Conservation (phyloP, 2,329 filamentous ascomycete genomes). For the Trichoderma citrinoviride region DNA sequence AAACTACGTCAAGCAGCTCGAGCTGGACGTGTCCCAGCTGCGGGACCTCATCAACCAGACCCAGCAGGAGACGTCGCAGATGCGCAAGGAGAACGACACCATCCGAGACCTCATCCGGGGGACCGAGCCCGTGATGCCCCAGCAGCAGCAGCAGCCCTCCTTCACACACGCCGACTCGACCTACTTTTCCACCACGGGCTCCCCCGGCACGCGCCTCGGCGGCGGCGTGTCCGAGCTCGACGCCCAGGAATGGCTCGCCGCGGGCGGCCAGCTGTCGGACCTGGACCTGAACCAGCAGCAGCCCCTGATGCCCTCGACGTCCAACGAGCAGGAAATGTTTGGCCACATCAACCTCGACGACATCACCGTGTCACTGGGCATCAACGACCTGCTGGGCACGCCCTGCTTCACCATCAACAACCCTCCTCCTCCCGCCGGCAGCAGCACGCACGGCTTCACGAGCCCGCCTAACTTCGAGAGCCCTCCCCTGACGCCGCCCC, state of each 20-base stretch:
- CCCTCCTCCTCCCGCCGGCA: slow-evolving; percentile 26
- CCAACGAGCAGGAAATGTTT: slow-evolving; percentile 31
- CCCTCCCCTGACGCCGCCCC: slow-evolving; percentile 14
- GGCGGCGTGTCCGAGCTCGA: slow-evolving; percentile 1
- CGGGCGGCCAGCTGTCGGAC: slow-evolving; percentile 2
- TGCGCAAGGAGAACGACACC: slow-evolving; percentile 44
- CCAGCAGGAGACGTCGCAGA: slow-evolving; percentile 39
- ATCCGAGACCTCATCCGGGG: slow-evolving; percentile 39
- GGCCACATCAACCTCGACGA: slow-evolving; percentile 38
- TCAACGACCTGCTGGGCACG: slow-evolving; percentile 42
- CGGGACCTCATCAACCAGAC: slow-evolving; percentile 46
- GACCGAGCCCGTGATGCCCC: no score
- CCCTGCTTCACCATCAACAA: slow-evolving; percentile 45
- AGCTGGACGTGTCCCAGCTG: slow-evolving; percentile 48
- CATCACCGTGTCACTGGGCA: slow-evolving; percentile 42
- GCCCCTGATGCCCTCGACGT: slow-evolving; percentile 14
- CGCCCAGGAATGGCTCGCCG: slow-evolving; percentile 10
- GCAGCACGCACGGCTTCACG: slow-evolving; percentile 24
- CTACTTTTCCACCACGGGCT: slow-evolving; percentile 2
- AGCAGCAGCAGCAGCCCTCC: not conserved
- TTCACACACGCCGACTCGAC: slow-evolving; percentile 22
- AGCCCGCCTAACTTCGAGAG: slow-evolving; percentile 28
- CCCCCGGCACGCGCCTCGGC: not conserved
- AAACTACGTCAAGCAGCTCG: slow-evolving; percentile 54
- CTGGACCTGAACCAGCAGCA: slow-evolving; percentile 19